These are phyloP conservation scores for Botrytis squamosa DNA, from an alignment of 2,329 filamentous ascomycete species.

Conservation along the genomic window DNA sequence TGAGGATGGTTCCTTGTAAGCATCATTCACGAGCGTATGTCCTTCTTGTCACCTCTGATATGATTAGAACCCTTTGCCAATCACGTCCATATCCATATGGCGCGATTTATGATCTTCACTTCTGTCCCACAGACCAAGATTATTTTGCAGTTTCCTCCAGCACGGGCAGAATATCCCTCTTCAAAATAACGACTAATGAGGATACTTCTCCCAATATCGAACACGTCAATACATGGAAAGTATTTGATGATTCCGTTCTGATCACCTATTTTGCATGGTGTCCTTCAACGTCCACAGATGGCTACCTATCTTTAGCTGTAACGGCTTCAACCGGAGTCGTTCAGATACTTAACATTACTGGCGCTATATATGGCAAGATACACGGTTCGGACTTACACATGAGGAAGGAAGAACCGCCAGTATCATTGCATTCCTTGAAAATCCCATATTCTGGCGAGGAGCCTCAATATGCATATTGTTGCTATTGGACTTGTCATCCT, in stretches of 20 bases:
- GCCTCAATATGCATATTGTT: conserved; percentile 22
- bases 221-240: conserved; percentile 46
- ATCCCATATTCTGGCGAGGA: conserved; percentile 19
- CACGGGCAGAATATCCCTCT: conserved; percentile 67
- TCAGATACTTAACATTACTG: conserved; percentile 14
- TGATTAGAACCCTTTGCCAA: conserved; percentile 54
- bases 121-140: conserved; percentile 57
- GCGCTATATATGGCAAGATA: conserved; percentile 11
- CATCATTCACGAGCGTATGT: neutral
- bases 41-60: conserved; percentile 20
- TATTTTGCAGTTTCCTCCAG: conserved; percentile 77
- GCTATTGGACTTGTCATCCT: conserved; percentile 15
- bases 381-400: neutral
- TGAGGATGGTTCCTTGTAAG: conserved; percentile 16
- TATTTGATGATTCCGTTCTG: conserved; percentile 45
- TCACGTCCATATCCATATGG: conserved; percentile 59
- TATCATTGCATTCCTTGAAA: conserved; percentile 18
- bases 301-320: conserved; percentile 7
- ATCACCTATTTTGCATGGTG: conserved; percentile 30
- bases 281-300: conserved; percentile 9
- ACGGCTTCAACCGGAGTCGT: conserved; percentile 19
- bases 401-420: conserved; percentile 10
- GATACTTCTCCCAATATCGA: conserved; percentile 33
- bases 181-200: conserved; percentile 45
- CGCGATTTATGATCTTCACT: conserved; percentile 83